These are phyloP conservation scores for Bipolaris victoriae DNA, from an alignment of 2,329 filamentous ascomycete genomes.

Conservation along the genomic window DNA sequence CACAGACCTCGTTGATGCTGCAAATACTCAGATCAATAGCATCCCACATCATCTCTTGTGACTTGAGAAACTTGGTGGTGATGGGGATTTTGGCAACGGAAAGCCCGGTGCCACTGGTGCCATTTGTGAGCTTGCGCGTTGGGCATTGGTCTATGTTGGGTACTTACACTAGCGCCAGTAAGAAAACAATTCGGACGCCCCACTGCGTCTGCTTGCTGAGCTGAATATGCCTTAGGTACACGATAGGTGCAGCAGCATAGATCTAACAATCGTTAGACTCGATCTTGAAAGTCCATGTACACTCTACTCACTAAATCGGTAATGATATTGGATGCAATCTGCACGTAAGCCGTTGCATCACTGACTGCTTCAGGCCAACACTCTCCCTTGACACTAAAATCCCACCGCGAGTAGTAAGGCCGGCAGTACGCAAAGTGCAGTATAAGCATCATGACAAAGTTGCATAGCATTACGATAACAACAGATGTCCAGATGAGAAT, in stretches of 20 bases:
- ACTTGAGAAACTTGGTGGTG: constrained; percentile 8
- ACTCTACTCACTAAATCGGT: constrained; percentile 16
- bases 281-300: no score
- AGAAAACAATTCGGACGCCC: constrained; percentile 18
- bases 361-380: constrained; percentile 15
- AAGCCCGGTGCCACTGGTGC: constrained; percentile 7
- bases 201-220: constrained; percentile 19
- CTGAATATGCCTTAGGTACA: constrained; percentile 12
- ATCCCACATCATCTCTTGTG: constrained; percentile 18
- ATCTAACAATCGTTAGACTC: constrained; percentile 3
- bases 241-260: constrained; percentile 19
- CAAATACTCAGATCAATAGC: constrained; percentile 20
- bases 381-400: constrained; percentile 7
- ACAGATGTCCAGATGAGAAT: constrained; percentile 17
- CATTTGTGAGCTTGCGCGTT: background rate
- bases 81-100: constrained; percentile 14
- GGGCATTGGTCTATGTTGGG: background rate
- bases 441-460: constrained; percentile 12
- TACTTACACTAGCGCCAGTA: constrained; percentile 18
- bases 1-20: constrained; percentile 20
- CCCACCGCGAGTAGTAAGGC: constrained; percentile 11
- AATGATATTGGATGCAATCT: constrained; percentile 17
- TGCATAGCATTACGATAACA: constrained; percentile 5
- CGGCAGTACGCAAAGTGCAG: constrained; percentile 9
- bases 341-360: constrained; percentile 11